Percentiles rank a stretch among this genome's conserved stretches.
These are phyloP conservation scores for Pyrenopolyporus hunteri DNA, from an alignment of 495 filamentous ascomycete species.

Conservation along the genomic window DNA sequence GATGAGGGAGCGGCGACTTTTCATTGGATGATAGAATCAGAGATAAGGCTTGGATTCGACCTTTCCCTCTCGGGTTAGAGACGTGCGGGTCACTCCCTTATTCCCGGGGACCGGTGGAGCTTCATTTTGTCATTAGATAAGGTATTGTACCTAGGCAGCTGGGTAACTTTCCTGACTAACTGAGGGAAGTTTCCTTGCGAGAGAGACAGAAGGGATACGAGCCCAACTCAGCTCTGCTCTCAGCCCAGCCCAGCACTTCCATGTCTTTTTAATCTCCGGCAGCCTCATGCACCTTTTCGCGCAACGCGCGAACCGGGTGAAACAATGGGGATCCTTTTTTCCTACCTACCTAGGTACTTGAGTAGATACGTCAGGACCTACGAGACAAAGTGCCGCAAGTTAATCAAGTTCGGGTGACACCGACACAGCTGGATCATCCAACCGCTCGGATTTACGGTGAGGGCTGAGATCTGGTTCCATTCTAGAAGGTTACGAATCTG, in stretches of 20 bases:
- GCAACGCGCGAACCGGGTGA: slow-evolving; percentile 25
- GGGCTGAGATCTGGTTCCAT: neutral
- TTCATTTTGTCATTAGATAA: slow-evolving; percentile 17
- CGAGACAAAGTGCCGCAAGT: too few relatives aligned
- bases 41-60: slow-evolving; percentile 31
- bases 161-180: neutral
- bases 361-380: too few relatives aligned
- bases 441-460: neutral
- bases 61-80: slow-evolving; percentile 11
- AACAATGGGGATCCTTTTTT: slow-evolving; percentile 15
- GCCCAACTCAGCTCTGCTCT: slow-evolving; percentile 14
- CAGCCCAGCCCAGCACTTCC: neutral
- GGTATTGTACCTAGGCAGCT: slow-evolving; percentile 6
- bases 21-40: slow-evolving; percentile 21
- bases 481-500: slow-evolving; percentile 11
- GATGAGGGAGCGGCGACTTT: neutral
- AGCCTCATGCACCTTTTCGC: slow-evolving; percentile 17
- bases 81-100: slow-evolving; percentile 8
- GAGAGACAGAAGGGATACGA: slow-evolving; percentile 4
- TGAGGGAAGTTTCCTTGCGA: too few relatives aligned
- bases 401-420: slow-evolving; percentile 11
- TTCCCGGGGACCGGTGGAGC: slow-evolving; percentile 28
- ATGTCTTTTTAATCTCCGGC: slow-evolving; percentile 31
- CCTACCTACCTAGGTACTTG: too few relatives aligned
- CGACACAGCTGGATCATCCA: neutral